These are phyloP conservation scores for Fusarium sororula DNA, from an alignment of 2,329 filamentous ascomycete genomes.

Conservation along the genomic window DNA sequence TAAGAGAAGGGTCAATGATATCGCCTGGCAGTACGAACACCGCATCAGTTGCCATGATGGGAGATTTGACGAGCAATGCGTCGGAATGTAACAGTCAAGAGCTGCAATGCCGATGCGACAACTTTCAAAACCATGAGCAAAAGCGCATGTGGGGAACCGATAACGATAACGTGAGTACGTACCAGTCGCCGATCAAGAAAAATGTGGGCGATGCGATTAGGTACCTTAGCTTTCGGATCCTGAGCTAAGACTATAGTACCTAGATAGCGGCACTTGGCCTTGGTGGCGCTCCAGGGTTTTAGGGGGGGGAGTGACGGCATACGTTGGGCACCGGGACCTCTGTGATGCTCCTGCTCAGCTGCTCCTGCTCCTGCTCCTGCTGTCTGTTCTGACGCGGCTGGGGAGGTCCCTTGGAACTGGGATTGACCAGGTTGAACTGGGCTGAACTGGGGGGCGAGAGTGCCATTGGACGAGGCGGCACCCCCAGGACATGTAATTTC, in stretches of 20 bases:
- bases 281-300: conserved; percentile 29
- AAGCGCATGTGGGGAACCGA: conserved; percentile 24
- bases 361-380: no score
- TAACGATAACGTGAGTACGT: conserved; percentile 35
- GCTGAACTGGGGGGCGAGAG: background rate
- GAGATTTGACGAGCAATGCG: background rate
- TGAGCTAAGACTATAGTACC: conserved; percentile 6
- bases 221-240: background rate
- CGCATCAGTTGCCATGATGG: conserved; percentile 64
- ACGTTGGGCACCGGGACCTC: conserved; percentile 16
- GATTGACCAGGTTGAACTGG: background rate
- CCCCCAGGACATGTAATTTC: conserved; percentile 9
- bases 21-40: conserved; percentile 85
- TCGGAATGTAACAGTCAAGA: background rate
- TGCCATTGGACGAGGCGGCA: background rate
- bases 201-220: conserved; percentile 39
- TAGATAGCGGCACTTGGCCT: conserved; percentile 35
- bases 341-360: background rate
- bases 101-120: conserved; percentile 24
- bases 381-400: background rate
- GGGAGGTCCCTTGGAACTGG: background rate
- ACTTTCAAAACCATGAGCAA: conserved; percentile 25
- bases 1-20: conserved; percentile 67
- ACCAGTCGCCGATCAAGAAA: conserved; percentile 21
- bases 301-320: conserved; percentile 38